phyloP scores from a whole-genome alignment of 2,329 filamentous ascomycete species.

The Didymella segeticola region DNA sequence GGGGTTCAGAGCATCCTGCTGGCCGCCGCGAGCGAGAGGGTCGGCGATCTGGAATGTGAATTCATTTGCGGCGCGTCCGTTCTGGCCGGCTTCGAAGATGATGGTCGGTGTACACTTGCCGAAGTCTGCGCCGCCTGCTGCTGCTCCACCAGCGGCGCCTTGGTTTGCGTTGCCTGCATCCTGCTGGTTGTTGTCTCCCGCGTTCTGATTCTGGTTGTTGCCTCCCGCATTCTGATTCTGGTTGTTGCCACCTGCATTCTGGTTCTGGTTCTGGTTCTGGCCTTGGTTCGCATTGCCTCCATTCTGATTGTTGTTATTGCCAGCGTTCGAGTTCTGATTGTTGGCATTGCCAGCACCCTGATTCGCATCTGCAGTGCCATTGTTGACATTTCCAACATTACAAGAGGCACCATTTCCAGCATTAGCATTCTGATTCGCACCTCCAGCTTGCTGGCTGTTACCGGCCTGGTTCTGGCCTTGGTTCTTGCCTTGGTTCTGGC shows the following conservation, averaged over 20 bases:
- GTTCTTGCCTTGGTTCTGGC: background rate
- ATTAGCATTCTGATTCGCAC: constrained; percentile 14
- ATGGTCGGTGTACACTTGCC: constrained; percentile 58
- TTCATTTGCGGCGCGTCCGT: constrained; percentile 61
- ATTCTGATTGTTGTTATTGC: constrained; percentile 6
- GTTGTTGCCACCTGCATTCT: constrained; percentile 12
- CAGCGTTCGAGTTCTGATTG: constrained; percentile 11
- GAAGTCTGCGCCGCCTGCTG: constrained; percentile 39
- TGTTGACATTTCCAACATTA: constrained; percentile 8
- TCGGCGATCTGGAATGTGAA: constrained; percentile 74
- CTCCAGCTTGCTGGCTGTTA: constrained; percentile 20
- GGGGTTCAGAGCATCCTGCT: constrained; percentile 73
- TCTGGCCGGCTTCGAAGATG: constrained; percentile 63
- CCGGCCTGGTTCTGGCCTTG: constrained; percentile 18
- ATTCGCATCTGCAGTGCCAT: constrained; percentile 1
- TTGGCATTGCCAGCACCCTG: background rate
- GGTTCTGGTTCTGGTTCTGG: constrained; percentile 8
- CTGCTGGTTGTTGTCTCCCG: constrained; percentile 14
- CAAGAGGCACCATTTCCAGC: constrained; percentile 11
- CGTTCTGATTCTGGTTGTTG: constrained; percentile 21
- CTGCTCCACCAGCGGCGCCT: constrained; percentile 12
- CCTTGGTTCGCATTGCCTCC: constrained; percentile 17
- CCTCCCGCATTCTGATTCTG: constrained; percentile 10
- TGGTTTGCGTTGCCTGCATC: constrained; percentile 14
- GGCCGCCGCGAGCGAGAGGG: constrained; percentile 64